Evolutionary conservation across 495 filamentous ascomycete genomes (phyloP).

Genomic region (Aspergillus avenaceus): DNA sequence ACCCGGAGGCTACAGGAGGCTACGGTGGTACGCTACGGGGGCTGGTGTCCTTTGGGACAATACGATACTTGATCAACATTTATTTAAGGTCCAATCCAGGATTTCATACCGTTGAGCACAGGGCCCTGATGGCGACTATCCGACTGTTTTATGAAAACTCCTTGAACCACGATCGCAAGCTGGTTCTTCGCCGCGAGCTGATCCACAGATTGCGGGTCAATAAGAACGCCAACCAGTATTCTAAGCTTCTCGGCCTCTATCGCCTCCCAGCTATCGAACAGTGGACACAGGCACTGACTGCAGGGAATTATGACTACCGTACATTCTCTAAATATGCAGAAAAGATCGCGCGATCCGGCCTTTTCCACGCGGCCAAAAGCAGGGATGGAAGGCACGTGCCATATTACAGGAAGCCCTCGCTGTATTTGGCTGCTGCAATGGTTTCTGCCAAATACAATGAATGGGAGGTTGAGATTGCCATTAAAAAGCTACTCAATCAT

Average conservation of each 20-base stretch:
- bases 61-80: neutral
- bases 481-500: no score
- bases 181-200: neutral
- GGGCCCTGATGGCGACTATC: neutral
- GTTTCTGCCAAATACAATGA: slow-evolving; percentile 1
- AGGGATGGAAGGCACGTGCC: neutral
- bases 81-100: neutral
- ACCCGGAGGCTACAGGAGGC: slow-evolving; percentile 9
- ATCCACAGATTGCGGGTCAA: slow-evolving; percentile 1
- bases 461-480: slow-evolving; percentile 3
- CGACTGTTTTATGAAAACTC: neutral
- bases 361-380: neutral
- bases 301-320: neutral
- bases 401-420: slow-evolving; percentile 8
- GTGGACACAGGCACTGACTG: neutral
- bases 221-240: slow-evolving; percentile 6
- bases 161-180: neutral
- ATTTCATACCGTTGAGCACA: neutral
- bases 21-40: slow-evolving; percentile 9
- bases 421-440: slow-evolving; percentile 7
- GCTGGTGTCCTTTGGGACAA: neutral
- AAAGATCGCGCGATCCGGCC: neutral
- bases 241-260: slow-evolving; percentile 3
- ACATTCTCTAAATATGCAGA: neutral
- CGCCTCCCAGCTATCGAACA: slow-evolving; percentile 1